Conservation (phyloP, 192 early-diverging fungal species). For the Umbelopsis ramanniana region DNA sequence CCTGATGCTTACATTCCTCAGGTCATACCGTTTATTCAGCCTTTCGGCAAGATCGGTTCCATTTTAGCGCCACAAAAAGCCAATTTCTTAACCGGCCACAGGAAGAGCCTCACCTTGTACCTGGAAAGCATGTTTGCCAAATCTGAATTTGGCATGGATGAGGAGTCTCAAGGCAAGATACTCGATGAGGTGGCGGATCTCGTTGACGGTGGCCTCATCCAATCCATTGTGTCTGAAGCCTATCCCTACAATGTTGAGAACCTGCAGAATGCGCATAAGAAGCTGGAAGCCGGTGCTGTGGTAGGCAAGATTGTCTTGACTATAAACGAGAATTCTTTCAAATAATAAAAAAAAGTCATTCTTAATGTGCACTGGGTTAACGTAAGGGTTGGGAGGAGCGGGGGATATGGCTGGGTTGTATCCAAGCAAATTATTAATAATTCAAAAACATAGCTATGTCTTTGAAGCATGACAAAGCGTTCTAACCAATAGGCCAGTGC, state of each 20-base stretch:
- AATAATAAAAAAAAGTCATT: background rate
- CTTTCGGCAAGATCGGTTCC: slow-evolving; percentile 21
- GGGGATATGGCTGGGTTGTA: too few relatives aligned
- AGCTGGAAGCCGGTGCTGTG: background rate
- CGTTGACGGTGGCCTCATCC: background rate
- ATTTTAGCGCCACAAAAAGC: slow-evolving; percentile 8
- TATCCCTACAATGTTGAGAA: background rate
- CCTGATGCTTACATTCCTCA: slow-evolving; percentile 15
- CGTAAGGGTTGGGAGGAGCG: background rate
- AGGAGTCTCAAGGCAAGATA: background rate
- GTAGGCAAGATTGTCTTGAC: slow-evolving; percentile 5
- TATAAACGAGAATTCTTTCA: background rate
- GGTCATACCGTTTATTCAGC: background rate
- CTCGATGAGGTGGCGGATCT: background rate
- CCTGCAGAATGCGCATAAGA: slow-evolving; percentile 4
- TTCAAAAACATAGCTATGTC: too few relatives aligned
- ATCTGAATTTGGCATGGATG: background rate
- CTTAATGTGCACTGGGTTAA: background rate
- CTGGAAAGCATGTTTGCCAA: slow-evolving; percentile 15
- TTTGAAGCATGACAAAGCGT: too few relatives aligned
- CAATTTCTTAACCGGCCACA: background rate
- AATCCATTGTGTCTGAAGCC: background rate
- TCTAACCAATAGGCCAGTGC: too few relatives aligned
- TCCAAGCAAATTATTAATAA: too few relatives aligned
- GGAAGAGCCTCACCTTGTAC: background rate